A percentile compares a stretch with the other conserved stretches of the same genome.
Evolutionary conservation across 495 filamentous ascomycete genomes (phyloP).

Genomic region (Chaetomium cochliodes): DNA sequence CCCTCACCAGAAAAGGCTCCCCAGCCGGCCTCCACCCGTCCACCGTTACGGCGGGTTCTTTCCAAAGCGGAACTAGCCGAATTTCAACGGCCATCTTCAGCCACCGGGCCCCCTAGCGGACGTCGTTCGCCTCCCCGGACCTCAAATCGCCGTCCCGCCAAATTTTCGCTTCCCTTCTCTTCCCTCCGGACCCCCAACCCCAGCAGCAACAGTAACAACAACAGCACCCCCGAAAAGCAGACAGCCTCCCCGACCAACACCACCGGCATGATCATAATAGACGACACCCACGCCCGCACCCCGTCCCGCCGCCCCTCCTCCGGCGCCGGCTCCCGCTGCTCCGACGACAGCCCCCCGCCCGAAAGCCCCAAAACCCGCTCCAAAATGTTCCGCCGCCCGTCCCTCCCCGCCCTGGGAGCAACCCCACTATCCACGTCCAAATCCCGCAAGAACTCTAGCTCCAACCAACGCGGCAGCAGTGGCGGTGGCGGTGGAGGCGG

Average conservation of each 20-base stretch:
- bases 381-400: slow-evolving; percentile 46
- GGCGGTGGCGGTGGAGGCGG: not conserved
- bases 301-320: slow-evolving; percentile 43
- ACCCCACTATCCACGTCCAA: slow-evolving; percentile 51
- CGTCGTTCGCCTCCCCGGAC: slow-evolving; percentile 63
- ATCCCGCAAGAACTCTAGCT: slow-evolving; percentile 39
- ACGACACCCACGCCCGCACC: slow-evolving; percentile 31
- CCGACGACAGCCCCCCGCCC: slow-evolving; percentile 47
- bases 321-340: slow-evolving; percentile 29
- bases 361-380: slow-evolving; percentile 40
- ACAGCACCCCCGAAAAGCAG: slow-evolving; percentile 23
- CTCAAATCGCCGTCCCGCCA: slow-evolving; percentile 43
- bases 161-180: slow-evolving; percentile 37
- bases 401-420: slow-evolving; percentile 60
- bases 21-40: slow-evolving; percentile 51
- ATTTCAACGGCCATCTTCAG: slow-evolving; percentile 60
- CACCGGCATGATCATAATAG: slow-evolving; percentile 33
- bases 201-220: slow-evolving; percentile 17
- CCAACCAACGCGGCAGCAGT: slow-evolving; percentile 12
- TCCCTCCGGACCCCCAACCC: slow-evolving; percentile 33
- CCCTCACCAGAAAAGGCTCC: slow-evolving; percentile 54
- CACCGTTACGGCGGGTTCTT: slow-evolving; percentile 69
- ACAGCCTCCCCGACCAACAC: slow-evolving; percentile 35
- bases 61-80: slow-evolving; percentile 76
- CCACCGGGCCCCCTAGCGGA: slow-evolving; percentile 30